A percentile compares a stretch with the other conserved stretches of the same genome.
These are phyloP conservation scores for Tulasnella sp. DNA, from an alignment of 768 basidiomycete genomes.

Conservation along the genomic window DNA sequence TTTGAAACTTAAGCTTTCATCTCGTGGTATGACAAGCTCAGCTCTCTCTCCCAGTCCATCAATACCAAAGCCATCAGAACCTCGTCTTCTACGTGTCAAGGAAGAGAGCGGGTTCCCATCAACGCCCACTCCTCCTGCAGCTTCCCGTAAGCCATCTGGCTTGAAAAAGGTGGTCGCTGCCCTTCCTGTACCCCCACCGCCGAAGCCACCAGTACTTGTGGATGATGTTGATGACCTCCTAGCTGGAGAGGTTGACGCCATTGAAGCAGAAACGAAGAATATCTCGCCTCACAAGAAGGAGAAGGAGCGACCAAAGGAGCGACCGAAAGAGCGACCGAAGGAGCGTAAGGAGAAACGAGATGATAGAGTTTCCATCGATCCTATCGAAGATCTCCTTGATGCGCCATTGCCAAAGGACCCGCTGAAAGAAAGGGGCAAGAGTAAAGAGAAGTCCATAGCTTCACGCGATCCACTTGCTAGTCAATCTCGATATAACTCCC, in stretches of 20 bases:
- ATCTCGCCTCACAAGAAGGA: constrained; percentile 5
- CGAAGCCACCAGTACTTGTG: not conserved
- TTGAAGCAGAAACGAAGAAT: constrained; percentile 19
- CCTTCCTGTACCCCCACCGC: not conserved
- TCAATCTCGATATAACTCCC: not conserved
- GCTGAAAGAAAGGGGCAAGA: constrained; percentile 11
- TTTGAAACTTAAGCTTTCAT: constrained; percentile 36
- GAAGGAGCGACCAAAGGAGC: constrained; percentile 1
- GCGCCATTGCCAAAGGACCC: not conserved
- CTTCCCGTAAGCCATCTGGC: no score
- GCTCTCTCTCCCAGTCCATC: constrained; percentile 14
- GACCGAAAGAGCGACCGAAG: no score
- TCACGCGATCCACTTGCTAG: no score
- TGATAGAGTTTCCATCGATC: not conserved
- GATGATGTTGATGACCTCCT: constrained; percentile 22
- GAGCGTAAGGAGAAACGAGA: not conserved
- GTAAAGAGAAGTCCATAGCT: constrained; percentile 1
- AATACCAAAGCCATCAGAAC: not conserved
- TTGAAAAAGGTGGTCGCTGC: not conserved
- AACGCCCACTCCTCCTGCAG: not conserved
- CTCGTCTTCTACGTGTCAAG: not conserved
- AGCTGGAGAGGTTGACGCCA: constrained; percentile 25
- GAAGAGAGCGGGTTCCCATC: not conserved
- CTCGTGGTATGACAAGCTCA: constrained; percentile 35
- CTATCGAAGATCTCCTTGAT: not conserved